Conservation (phyloP, 148 eudicot species). For the Vaccinium myrtillus region DNA sequence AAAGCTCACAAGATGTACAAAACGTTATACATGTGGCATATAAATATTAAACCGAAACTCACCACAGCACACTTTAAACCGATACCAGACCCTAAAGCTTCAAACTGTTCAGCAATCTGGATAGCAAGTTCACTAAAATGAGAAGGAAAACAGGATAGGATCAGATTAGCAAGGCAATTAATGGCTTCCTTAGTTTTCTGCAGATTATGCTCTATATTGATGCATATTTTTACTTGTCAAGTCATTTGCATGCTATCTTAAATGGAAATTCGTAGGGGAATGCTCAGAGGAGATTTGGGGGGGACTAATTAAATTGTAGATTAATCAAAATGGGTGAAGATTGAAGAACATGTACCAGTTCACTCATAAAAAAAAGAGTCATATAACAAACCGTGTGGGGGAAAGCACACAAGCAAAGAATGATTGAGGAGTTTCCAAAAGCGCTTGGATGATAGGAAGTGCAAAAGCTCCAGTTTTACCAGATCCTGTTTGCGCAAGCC, state of each 20-base stretch:
- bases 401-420: constrained; percentile 86
- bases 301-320: too few relatives aligned
- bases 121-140: constrained; percentile 75
- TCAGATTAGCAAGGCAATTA: too few relatives aligned
- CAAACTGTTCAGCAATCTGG: constrained; percentile 92
- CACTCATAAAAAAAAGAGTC: not conserved
- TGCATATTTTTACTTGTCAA: too few relatives aligned
- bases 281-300: too few relatives aligned
- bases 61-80: constrained; percentile 82
- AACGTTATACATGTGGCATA: not conserved
- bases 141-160: not conserved
- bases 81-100: constrained; percentile 77
- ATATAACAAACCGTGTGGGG: constrained; percentile 56
- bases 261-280: too few relatives aligned
- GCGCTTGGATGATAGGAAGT: constrained; percentile 73
- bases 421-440: constrained; percentile 57
- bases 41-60: constrained; percentile 18
- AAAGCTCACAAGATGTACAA: not conserved
- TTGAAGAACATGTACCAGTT: not conserved
- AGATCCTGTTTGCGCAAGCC: constrained; percentile 92
- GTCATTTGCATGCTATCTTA: too few relatives aligned
- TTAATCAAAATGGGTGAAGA: not conserved
- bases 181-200: not conserved
- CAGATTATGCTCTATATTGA: too few relatives aligned
- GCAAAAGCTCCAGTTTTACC: constrained; percentile 96